Base-by-base conservation (phyloP, 202 grass and related monocot species). In the Elaeis oleifera region DNA sequence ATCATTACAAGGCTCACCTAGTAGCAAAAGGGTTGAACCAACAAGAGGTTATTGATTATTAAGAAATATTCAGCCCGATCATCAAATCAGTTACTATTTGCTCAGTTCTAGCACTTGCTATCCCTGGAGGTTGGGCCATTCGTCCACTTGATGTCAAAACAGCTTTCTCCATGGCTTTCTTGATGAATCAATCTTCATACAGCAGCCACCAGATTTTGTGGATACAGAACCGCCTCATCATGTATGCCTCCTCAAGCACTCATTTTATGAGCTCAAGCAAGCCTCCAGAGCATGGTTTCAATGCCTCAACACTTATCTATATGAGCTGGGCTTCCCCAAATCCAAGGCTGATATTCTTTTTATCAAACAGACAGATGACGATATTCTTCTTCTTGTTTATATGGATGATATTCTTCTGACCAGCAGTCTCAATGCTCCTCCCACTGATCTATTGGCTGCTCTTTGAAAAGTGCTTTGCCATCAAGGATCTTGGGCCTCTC, bases 61-160 rank as follows among this genome's bases (percentile, higher is more conserved):
- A 5, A 20, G 29, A 31, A 29, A 18, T n/a, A 39, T 72, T 22
- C 18, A 73, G 58, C 16, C 70, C 39, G 0, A 26, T 73, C 9
- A 29, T 73, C 14, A 62, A 53, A 61, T 28, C 56, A 0, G 20
- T 29, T 14, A 73, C 70, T 26, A 63, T 73, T 52, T 36, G 39
- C 1, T 0, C 20, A 2, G 5, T 73, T 31, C 57, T 73, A 1
- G 22, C 70, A 23, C 4, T 73, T 19, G 57, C 58, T 3, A 3
- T 21, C 9, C 25, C 36, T 7, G 13, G 17, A 0, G 16, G 26
- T 4, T 73, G 31, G 70, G 1, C 0, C 1, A 18, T 73, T 4
- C 11, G 16, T 5, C 70, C 63, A 9, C 39, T 73, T 9, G 58
- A 73, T 63, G 49, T 64, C 5, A 56, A 53, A 62, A 62, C 50